phyloP scores from a whole-genome alignment of 2,329 filamentous ascomycete species.

The Pseudophaeomoniella oleicola region DNA sequence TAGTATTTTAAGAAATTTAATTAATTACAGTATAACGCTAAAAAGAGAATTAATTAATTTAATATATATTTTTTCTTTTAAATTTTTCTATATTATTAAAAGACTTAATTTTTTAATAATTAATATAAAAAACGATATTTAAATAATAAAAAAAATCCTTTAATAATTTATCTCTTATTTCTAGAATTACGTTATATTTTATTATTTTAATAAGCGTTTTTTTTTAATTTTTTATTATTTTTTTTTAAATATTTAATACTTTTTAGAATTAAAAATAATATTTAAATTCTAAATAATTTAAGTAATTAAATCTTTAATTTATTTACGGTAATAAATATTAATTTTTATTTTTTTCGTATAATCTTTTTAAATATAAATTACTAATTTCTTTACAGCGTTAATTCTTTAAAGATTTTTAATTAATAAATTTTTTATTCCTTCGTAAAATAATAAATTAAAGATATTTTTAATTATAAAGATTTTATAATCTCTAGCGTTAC shows the following conservation, averaged over 20 bases:
- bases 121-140: not conserved
- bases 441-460: too few relatives aligned
- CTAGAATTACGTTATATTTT: too few relatives aligned
- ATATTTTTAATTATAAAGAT: not conserved
- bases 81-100: not conserved
- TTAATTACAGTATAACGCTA: too few relatives aligned
- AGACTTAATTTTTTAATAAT: not conserved
- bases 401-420: too few relatives aligned
- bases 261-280: not conserved
- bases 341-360: not conserved
- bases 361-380: not conserved
- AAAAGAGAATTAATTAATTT: too few relatives aligned
- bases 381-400: not conserved
- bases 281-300: not conserved
- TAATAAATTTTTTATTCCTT: too few relatives aligned
- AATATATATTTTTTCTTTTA: not conserved
- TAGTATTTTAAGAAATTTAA: too few relatives aligned
- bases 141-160: not conserved
- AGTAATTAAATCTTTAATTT: not conserved
- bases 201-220: not conserved
- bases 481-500: not conserved
- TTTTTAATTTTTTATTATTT: not conserved
- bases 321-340: too few relatives aligned
- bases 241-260: not conserved
- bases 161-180: not conserved